Evolutionary conservation across 2,329 filamentous ascomycete genomes (phyloP).

Genomic region (Dactylonectria estremocensis): DNA sequence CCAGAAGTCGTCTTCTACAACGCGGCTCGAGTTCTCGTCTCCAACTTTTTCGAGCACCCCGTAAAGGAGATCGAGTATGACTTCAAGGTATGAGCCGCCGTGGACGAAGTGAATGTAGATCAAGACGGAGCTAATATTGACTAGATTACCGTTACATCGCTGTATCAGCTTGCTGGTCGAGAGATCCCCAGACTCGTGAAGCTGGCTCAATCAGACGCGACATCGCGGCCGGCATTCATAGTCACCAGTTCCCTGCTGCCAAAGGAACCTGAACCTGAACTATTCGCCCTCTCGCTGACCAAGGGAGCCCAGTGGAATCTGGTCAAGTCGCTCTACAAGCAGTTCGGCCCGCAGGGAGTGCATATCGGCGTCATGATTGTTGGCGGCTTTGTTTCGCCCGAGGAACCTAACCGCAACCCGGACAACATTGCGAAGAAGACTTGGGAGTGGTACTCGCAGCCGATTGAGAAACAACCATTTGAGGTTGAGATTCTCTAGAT

Average conservation of each 20-base stretch:
- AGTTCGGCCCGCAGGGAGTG: not conserved
- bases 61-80: not conserved
- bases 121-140: not conserved
- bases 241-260: not conserved
- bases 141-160: constrained; percentile 1
- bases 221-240: not conserved
- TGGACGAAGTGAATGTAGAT: not conserved
- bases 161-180: constrained; percentile 4
- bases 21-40: not conserved
- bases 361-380: constrained; percentile 2
- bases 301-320: constrained; percentile 7
- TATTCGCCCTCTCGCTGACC: not conserved
- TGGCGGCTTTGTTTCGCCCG: not conserved
- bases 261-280: not conserved
- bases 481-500: constrained; percentile 4
- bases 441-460: constrained; percentile 3
- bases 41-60: not conserved
- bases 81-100: not conserved
- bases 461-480: not conserved
- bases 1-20: constrained; percentile 6
- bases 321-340: constrained; percentile 2
- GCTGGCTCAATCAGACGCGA: not conserved
- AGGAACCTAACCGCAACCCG: not conserved
- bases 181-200: constrained; percentile 4
- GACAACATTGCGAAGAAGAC: constrained; percentile 8